phyloP scores from a whole-genome alignment of 2,329 filamentous ascomycete species.

The Dactylellina sp. region DNA sequence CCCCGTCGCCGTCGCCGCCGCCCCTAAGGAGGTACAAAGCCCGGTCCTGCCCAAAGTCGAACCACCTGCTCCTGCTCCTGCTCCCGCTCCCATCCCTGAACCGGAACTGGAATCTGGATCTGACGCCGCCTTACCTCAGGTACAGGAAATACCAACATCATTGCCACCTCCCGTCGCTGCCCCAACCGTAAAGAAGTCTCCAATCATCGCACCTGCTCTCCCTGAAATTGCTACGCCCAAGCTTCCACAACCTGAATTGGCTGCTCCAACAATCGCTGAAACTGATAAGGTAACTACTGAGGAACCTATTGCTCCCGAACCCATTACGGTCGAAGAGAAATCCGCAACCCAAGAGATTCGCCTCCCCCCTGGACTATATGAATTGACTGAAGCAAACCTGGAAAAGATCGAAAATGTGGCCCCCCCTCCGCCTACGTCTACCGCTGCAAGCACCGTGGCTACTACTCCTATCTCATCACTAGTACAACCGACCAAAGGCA shows the following conservation, averaged over 20 bases:
- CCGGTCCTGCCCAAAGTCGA: constrained; percentile 58
- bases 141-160: constrained; percentile 64
- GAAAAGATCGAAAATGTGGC: constrained; percentile 89
- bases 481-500: constrained; percentile 79
- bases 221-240: constrained; percentile 59
- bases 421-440: constrained; percentile 79
- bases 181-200: constrained; percentile 66
- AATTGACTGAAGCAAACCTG: constrained; percentile 87
- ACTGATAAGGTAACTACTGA: constrained; percentile 58
- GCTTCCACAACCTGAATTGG: constrained; percentile 61
- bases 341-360: constrained; percentile 65
- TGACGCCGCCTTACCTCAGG: constrained; percentile 64
- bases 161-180: constrained; percentile 66
- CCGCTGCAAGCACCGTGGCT: constrained; percentile 86
- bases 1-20: constrained; percentile 59
- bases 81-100: constrained; percentile 58
- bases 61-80: constrained; percentile 48
- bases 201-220: constrained; percentile 65
- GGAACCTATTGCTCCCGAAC: constrained; percentile 58
- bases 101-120: constrained; percentile 61
- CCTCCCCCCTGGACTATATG: constrained; percentile 66
- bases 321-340: constrained; percentile 58
- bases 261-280: constrained; percentile 61
- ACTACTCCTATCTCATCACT: constrained; percentile 80
- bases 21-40: constrained; percentile 62